These are phyloP conservation scores for Fusarium sp. DNA, from an alignment of 2,329 filamentous ascomycete species.

Conservation along the genomic window DNA sequence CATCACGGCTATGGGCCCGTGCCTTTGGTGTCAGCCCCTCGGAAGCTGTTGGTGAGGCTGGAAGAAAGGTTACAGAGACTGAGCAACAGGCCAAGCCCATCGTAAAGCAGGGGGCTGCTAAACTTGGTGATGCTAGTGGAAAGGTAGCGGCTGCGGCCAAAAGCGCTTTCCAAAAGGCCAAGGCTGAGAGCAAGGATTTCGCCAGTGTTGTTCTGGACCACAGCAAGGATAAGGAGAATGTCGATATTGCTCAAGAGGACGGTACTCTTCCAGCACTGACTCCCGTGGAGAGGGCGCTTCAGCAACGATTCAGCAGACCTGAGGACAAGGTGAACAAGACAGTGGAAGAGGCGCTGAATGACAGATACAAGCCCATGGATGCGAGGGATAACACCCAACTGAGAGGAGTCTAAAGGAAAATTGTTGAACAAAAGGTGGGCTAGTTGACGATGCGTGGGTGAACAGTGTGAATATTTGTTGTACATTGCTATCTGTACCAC, in stretches of 20 bases:
- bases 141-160: conserved; percentile 49
- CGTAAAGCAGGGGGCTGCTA: conserved; percentile 46
- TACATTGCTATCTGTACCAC: conserved; percentile 45
- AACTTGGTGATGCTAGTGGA: conserved; percentile 35
- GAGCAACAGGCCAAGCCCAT: conserved; percentile 47
- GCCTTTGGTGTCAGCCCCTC: conserved; percentile 50
- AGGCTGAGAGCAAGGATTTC: conserved; percentile 42
- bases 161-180: conserved; percentile 47
- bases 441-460: conserved; percentile 19
- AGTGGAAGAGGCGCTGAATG: conserved; percentile 62
- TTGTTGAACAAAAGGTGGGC: conserved; percentile 12
- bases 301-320: conserved; percentile 60
- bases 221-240: conserved; percentile 49
- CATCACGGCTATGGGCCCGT: conserved; percentile 56
- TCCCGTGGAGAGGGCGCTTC: conserved; percentile 60
- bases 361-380: conserved; percentile 63
- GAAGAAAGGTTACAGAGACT: conserved; percentile 45
- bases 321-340: conserved; percentile 55
- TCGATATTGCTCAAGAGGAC: conserved; percentile 49
- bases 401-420: conserved; percentile 49
- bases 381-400: conserved; percentile 57
- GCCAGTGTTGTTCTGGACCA: conserved; percentile 28
- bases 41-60: conserved; percentile 42
- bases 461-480: conserved; percentile 33
- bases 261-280: conserved; percentile 44